A percentile compares a stretch with the other conserved stretches of the same genome.
phyloP scores from a whole-genome alignment of 1,139 yeast genomes.

The Blastobotrys indianensis region DNA sequence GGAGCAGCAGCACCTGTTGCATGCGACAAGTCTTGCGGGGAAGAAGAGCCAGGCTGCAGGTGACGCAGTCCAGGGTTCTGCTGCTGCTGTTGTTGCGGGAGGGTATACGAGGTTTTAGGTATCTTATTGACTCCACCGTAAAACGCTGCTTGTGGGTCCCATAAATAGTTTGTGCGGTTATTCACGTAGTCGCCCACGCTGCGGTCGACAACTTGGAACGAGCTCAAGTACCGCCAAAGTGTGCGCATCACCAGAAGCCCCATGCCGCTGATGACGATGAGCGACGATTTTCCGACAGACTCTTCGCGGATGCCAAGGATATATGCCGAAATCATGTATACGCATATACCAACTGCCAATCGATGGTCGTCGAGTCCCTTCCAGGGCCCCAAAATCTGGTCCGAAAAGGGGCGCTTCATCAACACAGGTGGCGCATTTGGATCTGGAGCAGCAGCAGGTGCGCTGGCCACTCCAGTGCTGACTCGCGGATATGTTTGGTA shows the following conservation, averaged over 20 bases:
- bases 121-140: slow-evolving; percentile 1
- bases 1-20: too few relatives aligned
- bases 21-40: too few relatives aligned
- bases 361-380: slow-evolving; percentile 12
- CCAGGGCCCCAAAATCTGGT: slow-evolving; percentile 11
- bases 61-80: too few relatives aligned
- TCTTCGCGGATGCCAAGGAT: slow-evolving; percentile 12
- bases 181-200: slow-evolving; percentile 7
- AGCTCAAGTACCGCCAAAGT: slow-evolving; percentile 8
- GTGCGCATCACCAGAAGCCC: slow-evolving; percentile 10
- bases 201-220: slow-evolving; percentile 7
- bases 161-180: slow-evolving; percentile 3
- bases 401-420: slow-evolving; percentile 6
- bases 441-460: background rate
- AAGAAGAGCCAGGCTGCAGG: too few relatives aligned
- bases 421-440: too few relatives aligned
- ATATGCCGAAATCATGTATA: slow-evolving; percentile 14
- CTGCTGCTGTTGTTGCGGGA: too few relatives aligned
- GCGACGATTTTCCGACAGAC: slow-evolving; percentile 6
- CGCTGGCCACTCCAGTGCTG: background rate
- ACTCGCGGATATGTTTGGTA: slow-evolving; percentile 5
- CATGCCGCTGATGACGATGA: slow-evolving; percentile 12
- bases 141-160: slow-evolving; percentile 8
- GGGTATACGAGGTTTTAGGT: background rate
- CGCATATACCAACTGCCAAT: slow-evolving; percentile 14